Conservation (phyloP, 1,139 yeast species). For the Arxiozyma bovina region DNA sequence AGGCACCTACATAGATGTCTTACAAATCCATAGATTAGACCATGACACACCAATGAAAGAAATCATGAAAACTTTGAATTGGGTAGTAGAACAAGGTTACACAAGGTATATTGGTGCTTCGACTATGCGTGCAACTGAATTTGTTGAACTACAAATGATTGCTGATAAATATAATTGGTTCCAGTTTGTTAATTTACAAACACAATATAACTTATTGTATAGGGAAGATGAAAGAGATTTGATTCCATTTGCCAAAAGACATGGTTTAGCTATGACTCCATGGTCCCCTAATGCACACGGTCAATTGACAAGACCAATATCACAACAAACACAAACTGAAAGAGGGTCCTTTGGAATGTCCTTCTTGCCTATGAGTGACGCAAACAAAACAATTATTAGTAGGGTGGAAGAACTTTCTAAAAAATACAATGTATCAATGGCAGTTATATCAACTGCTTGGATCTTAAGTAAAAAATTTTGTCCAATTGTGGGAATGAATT, state of each 20-base stretch:
- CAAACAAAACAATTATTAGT: slow-evolving; percentile 35
- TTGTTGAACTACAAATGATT: slow-evolving; percentile 38
- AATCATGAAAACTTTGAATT: slow-evolving; percentile 42
- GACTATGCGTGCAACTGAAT: slow-evolving; percentile 39
- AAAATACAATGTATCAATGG: slow-evolving; percentile 41
- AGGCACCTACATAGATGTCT: slow-evolving; percentile 34
- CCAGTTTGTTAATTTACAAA: slow-evolving; percentile 45
- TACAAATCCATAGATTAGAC: slow-evolving; percentile 42
- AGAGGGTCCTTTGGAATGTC: neutral
- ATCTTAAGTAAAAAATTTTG: slow-evolving; percentile 40
- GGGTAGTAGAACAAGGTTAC: slow-evolving; percentile 37
- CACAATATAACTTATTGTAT: slow-evolving; percentile 40
- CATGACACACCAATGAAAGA: slow-evolving; percentile 36
- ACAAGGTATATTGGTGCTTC: slow-evolving; percentile 45
- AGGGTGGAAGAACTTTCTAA: slow-evolving; percentile 47
- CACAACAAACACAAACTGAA: neutral
- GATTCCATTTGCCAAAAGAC: slow-evolving; percentile 35
- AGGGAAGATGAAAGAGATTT: slow-evolving; percentile 47
- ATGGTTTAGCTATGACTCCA: slow-evolving; percentile 40
- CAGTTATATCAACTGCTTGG: slow-evolving; percentile 51
- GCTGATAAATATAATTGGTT: slow-evolving; percentile 41
- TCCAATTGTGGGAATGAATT: slow-evolving; percentile 45
- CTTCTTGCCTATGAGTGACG: slow-evolving; percentile 11
- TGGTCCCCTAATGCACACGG: slow-evolving; percentile 48
- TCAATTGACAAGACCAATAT: slow-evolving; percentile 37